phyloP scores from a whole-genome alignment of 805 yeast species.

The Brettanomyces bruxellensis region DNA sequence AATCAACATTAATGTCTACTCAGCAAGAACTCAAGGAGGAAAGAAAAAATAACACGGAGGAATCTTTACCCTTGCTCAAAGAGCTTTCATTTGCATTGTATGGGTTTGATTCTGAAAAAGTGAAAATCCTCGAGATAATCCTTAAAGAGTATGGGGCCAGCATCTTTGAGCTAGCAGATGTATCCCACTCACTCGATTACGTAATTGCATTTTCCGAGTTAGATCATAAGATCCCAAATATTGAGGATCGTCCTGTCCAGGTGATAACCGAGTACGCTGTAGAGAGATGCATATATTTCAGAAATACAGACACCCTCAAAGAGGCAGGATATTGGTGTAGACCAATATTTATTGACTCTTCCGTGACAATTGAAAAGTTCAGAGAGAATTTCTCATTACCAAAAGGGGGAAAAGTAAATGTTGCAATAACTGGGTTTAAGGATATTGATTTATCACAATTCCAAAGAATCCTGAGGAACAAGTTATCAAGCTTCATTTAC shows the following conservation, averaged over 20 bases:
- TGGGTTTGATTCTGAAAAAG: conserved; percentile 14
- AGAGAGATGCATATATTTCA: conserved; percentile 20
- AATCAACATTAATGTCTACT: neutral
- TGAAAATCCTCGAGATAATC: conserved; percentile 14
- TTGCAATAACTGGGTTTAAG: conserved; percentile 23
- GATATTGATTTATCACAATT: conserved; percentile 24
- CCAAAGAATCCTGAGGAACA: conserved; percentile 43
- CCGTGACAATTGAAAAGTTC: neutral
- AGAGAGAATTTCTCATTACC: conserved; percentile 1
- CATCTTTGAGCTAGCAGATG: neutral
- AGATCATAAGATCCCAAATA: neutral
- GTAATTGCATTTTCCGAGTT: conserved; percentile 14
- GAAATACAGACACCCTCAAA: conserved; percentile 10
- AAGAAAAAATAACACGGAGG: neutral
- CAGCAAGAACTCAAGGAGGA: neutral
- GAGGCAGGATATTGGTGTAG: conserved; percentile 15
- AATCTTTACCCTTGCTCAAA: conserved; percentile 7
- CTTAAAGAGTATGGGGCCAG: conserved; percentile 18
- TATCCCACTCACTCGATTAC: conserved; percentile 4
- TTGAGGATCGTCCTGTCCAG: neutral
- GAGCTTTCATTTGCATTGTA: conserved; percentile 10
- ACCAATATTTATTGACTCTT: conserved; percentile 7
- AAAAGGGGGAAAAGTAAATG: conserved; percentile 3
- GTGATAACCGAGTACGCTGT: conserved; percentile 22
- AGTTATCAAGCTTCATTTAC: conserved; percentile 34